phyloP scores from a whole-genome alignment of 441 rosid species.

The Eruca vesicaria region DNA sequence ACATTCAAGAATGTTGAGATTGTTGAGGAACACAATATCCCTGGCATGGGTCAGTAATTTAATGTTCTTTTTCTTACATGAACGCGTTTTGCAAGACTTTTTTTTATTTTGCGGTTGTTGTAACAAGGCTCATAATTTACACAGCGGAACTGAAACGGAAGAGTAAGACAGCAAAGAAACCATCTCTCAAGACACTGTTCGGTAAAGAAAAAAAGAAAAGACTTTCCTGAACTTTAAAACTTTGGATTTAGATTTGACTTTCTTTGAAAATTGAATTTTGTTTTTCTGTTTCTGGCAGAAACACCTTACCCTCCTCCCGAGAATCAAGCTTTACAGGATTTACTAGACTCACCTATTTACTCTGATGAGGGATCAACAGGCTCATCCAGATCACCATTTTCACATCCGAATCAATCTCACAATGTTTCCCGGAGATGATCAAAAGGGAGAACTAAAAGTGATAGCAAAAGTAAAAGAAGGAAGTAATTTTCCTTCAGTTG shows the following conservation, averaged over 20 bases:
- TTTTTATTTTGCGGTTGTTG: neutral
- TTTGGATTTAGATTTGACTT: neutral
- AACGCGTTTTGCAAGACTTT: neutral
- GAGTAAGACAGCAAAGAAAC: constrained; percentile 41
- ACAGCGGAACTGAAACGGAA: constrained; percentile 47
- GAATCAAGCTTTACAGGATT: constrained; percentile 38
- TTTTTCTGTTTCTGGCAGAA: constrained; percentile 25
- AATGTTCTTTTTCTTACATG: neutral
- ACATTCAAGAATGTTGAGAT: constrained; percentile 62
- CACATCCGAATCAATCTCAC: constrained; percentile 13
- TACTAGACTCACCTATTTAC: constrained; percentile 44
- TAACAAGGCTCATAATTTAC: neutral
- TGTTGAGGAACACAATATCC: constrained; percentile 46
- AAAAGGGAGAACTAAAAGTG: neutral
- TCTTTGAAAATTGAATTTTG: neutral
- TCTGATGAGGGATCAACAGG: constrained; percentile 38
- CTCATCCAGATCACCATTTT: constrained; percentile 33
- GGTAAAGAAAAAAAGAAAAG: constrained; percentile 29
- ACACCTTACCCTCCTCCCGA: constrained; percentile 33
- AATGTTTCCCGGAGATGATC: constrained; percentile 16
- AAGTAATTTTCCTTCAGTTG: neutral
- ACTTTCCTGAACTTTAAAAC: neutral
- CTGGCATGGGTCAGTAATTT: constrained; percentile 46
- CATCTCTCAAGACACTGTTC: constrained; percentile 48
- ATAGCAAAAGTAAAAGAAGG: neutral